Evolutionary conservation across 129 eudicot species (phyloP).

Genomic region (Flaveria sonorensis): DNA sequence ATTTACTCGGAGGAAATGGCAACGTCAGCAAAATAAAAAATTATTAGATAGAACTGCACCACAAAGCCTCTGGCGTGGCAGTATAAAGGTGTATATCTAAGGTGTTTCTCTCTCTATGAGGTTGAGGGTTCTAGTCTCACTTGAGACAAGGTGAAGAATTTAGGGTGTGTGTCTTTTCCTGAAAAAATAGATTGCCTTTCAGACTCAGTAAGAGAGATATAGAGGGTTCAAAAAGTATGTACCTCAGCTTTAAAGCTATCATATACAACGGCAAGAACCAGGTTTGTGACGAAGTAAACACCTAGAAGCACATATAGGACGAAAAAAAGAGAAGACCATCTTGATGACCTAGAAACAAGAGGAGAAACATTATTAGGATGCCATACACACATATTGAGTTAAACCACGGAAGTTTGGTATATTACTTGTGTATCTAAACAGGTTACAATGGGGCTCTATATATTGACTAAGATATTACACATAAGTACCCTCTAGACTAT

Average conservation of each 20-base stretch:
- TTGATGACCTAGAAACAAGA: conserved; percentile 60
- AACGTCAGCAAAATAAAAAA: conserved; percentile 7
- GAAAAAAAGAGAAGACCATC: conserved; percentile 81
- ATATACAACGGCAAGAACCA: conserved; percentile 96
- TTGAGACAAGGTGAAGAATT: background rate
- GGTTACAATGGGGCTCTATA: background rate
- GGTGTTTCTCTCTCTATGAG: background rate
- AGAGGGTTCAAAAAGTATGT: conserved; percentile 19
- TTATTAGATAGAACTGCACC: conserved; percentile 9
- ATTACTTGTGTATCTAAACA: background rate
- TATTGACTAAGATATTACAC: background rate
- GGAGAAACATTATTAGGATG: background rate
- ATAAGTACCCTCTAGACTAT: background rate
- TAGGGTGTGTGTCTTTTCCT: background rate
- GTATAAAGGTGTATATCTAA: background rate
- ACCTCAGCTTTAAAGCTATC: conserved; percentile 94
- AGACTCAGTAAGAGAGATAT: background rate
- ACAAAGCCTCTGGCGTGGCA: background rate
- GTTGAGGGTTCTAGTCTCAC: background rate
- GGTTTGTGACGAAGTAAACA: conserved; percentile 94
- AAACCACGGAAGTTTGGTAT: background rate
- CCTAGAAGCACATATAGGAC: conserved; percentile 85
- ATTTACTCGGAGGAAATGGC: background rate
- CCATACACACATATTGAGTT: background rate
- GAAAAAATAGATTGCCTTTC: background rate